These are phyloP conservation scores for Pythium aphanidermatum DNA, from an alignment of 352 stramenopile genomes.

Conservation along the genomic window DNA sequence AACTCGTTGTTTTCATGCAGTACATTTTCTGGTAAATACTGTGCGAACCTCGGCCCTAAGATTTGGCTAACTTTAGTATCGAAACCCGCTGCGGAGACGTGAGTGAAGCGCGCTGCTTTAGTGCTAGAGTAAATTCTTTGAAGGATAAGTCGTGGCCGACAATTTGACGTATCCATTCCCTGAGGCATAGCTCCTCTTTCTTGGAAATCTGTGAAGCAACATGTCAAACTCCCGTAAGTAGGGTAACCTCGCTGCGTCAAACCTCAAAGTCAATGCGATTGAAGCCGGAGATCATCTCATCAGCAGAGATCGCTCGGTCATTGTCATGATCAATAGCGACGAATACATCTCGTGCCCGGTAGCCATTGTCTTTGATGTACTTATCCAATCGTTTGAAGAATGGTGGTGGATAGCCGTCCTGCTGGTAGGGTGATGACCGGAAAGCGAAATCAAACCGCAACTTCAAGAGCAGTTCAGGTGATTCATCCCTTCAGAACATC, in stretches of 20 bases:
- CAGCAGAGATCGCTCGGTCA: slow-evolving; percentile 25
- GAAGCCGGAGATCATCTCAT: slow-evolving; percentile 43
- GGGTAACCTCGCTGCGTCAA: neutral
- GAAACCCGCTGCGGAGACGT: slow-evolving; percentile 38
- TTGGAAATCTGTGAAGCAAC: slow-evolving; percentile 24
- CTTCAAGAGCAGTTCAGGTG: neutral
- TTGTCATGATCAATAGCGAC: slow-evolving; percentile 40
- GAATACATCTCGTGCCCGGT: slow-evolving; percentile 41
- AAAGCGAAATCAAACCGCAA: slow-evolving; percentile 16
- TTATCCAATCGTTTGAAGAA: slow-evolving; percentile 50
- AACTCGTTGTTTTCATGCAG: no score
- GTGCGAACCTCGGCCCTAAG: no score
- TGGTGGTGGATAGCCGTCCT: slow-evolving; percentile 37
- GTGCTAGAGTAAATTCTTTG: slow-evolving; percentile 47
- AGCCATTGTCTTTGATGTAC: slow-evolving; percentile 42
- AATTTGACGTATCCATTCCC: slow-evolving; percentile 42
- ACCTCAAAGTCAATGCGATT: slow-evolving; percentile 44
- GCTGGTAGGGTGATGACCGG: slow-evolving; percentile 1
- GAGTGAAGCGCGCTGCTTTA: slow-evolving; percentile 49
- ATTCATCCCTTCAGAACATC: neutral
- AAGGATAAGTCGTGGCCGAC: slow-evolving; percentile 45
- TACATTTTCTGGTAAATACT: no score
- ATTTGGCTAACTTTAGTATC: slow-evolving; percentile 22
- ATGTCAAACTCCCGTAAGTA: neutral
- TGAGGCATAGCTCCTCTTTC: slow-evolving; percentile 32